Evolutionary conservation across 2,329 filamentous ascomycete genomes (phyloP).

Genomic region (Tolypocladium guangdongense): DNA sequence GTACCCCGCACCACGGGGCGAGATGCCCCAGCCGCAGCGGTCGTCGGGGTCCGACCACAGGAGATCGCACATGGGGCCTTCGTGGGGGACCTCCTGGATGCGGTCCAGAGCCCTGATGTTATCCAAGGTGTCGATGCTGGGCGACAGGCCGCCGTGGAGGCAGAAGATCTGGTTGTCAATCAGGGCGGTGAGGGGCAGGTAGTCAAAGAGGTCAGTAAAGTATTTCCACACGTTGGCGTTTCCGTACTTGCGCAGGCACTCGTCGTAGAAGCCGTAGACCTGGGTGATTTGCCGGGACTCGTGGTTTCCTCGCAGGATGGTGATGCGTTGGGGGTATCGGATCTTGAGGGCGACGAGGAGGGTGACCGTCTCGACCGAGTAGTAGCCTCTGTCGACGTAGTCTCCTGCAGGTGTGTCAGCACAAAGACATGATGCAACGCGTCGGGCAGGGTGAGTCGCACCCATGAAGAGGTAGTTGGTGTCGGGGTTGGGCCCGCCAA

Average conservation of each 20-base stretch:
- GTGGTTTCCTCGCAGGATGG: slow-evolving; percentile 96
- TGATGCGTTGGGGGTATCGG: slow-evolving; percentile 94
- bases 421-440: not conserved
- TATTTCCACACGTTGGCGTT: slow-evolving; percentile 99
- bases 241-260: slow-evolving; percentile 96
- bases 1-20: slow-evolving; percentile 86
- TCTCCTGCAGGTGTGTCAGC: slow-evolving; percentile 50
- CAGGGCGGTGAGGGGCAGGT: slow-evolving; percentile 89
- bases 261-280: slow-evolving; percentile 98
- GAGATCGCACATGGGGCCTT: slow-evolving; percentile 95
- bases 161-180: slow-evolving; percentile 99
- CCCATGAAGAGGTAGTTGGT: slow-evolving; percentile 99
- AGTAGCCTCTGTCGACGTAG: slow-evolving; percentile 97
- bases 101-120: slow-evolving; percentile 93
- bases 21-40: slow-evolving; percentile 91
- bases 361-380: slow-evolving; percentile 96
- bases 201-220: slow-evolving; percentile 98
- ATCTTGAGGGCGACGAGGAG: slow-evolving; percentile 96
- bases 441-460: slow-evolving; percentile 29
- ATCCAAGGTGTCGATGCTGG: slow-evolving; percentile 90
- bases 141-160: slow-evolving; percentile 89
- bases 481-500: slow-evolving; percentile 93
- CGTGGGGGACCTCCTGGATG: slow-evolving; percentile 96
- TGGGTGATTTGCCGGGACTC: slow-evolving; percentile 98
- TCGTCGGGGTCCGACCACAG: slow-evolving; percentile 98